These are phyloP conservation scores for Phytophthora megakarya DNA, from an alignment of 352 stramenopile genomes.

Conservation along the genomic window DNA sequence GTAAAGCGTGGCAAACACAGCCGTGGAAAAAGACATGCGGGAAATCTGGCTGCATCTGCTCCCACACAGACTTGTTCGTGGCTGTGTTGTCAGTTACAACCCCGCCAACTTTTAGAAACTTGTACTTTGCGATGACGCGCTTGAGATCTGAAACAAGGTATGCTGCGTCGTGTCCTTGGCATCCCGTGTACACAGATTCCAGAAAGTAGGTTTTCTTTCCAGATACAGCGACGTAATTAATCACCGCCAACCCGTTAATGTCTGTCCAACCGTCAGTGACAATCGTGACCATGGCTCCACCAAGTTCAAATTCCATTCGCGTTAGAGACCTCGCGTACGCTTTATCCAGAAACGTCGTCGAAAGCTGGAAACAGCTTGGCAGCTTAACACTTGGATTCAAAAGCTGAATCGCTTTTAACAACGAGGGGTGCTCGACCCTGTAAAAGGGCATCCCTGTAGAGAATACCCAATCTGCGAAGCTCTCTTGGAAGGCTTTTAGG, in stretches of 20 bases:
- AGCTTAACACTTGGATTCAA: background rate
- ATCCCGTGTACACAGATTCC: background rate
- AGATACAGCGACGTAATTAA: background rate
- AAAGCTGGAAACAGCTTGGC: background rate
- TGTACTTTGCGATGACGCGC: background rate
- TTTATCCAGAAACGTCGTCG: background rate
- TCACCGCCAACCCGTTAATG: background rate
- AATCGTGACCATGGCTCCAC: background rate
- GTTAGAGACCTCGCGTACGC: background rate
- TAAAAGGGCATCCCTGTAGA: background rate
- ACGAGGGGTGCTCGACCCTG: background rate
- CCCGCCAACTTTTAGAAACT: background rate
- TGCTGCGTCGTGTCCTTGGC: background rate
- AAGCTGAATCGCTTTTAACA: background rate
- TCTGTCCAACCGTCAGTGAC: background rate
- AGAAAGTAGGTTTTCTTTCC: background rate
- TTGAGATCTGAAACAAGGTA: background rate
- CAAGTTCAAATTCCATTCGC: background rate
- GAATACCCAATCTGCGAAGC: background rate
- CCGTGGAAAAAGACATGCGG: background rate
- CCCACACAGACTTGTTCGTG: background rate
- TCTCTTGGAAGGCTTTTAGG: background rate
- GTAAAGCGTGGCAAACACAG: background rate
- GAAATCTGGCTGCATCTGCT: background rate
- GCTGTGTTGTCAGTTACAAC: background rate